Evolutionary conservation across 139 green algal genomes (phyloP), one percentile per base, ranked within the genome.

Genomic region (Volvox africanus): DNA sequence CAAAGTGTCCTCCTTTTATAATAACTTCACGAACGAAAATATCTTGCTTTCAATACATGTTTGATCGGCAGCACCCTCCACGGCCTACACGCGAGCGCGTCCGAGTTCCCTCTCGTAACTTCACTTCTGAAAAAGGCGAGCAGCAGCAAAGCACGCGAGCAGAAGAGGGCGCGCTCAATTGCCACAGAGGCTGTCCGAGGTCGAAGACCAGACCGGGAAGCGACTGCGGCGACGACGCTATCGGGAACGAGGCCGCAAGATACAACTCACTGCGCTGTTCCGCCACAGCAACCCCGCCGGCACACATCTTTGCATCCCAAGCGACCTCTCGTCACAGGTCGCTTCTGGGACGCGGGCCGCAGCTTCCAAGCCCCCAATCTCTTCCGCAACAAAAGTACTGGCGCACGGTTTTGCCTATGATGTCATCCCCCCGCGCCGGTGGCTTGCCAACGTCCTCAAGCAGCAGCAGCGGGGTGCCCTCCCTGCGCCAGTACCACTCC

Each of bases 401-500:
- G 65, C 75, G 65, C 75, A 81, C 28, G 30, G 0, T 35, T 35
- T 33, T 35, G 75, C 16, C 24, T 16, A 30, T 28, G 65, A 69
- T 69, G 62, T 11, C 65, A 28, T 73, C 65, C 12, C 2, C 21
- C 65, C 65, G 32, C 75, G 28, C 2, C 20, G 28, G 76, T 32
- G 28, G 76, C 19, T 55, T 87, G 61, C 81, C 81, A 6, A 32
- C 75, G 18, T 87, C 81, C 9, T 87, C 81, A 21, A 87, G 81
- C 81, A 87, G 28, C 69, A 65, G 35, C 67, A 33, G 67, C 16
- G 83, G 26, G 19, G 30, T 35, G 2, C 85, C 85, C 1, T 71
- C 85, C 36, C 69, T 89, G 26, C 85, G 85, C 17, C 85, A 89
- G 67, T 89, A 82, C 69, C 85, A 89, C 28, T 80, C 37, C 33